These are phyloP conservation scores for Metschnikowia drakensbergensis DNA, from an alignment of 805 yeast genomes.

Conservation along the genomic window DNA sequence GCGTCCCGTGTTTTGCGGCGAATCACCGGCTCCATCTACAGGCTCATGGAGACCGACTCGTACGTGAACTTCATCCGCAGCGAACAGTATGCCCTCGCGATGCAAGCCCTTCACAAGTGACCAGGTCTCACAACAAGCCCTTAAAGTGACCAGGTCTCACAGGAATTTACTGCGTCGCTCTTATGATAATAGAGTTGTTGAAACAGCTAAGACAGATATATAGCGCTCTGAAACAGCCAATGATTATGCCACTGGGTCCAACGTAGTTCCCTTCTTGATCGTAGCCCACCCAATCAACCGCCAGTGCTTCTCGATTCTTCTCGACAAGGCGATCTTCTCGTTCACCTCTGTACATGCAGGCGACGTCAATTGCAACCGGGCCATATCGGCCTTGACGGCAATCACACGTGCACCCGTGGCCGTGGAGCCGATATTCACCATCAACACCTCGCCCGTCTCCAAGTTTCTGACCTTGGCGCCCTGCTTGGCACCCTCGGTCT, in stretches of 20 bases:
- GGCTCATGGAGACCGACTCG: slow-evolving; percentile 69
- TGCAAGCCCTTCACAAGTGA: slow-evolving; percentile 7
- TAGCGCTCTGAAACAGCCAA: neutral
- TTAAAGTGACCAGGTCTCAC: no score
- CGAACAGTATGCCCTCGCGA: slow-evolving; percentile 20
- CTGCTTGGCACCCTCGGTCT: slow-evolving; percentile 95
- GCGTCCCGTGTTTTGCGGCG: slow-evolving; percentile 39
- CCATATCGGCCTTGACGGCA: slow-evolving; percentile 98
- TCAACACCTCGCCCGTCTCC: slow-evolving; percentile 89
- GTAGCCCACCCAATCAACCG: slow-evolving; percentile 99
- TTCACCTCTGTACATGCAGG: slow-evolving; percentile 99
- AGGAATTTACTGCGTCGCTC: no score
- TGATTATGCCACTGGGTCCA: slow-evolving; percentile 62
- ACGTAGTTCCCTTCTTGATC: slow-evolving; percentile 86
- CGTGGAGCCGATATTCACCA: slow-evolving; percentile 99
- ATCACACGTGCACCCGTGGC: slow-evolving; percentile 99
- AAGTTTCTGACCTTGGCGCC: slow-evolving; percentile 91
- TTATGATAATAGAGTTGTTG: no score
- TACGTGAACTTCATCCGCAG: slow-evolving; percentile 58
- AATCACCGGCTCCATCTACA: slow-evolving; percentile 47
- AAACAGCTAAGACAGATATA: no score
- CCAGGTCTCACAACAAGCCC: no score
- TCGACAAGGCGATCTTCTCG: slow-evolving; percentile 96
- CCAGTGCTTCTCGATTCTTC: slow-evolving; percentile 99
- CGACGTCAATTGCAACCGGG: slow-evolving; percentile 90